Percentiles rank a stretch among this genome's conserved stretches.
phyloP scores from a whole-genome alignment of 352 stramenopile species.

The Phytophthora agathidicida region DNA sequence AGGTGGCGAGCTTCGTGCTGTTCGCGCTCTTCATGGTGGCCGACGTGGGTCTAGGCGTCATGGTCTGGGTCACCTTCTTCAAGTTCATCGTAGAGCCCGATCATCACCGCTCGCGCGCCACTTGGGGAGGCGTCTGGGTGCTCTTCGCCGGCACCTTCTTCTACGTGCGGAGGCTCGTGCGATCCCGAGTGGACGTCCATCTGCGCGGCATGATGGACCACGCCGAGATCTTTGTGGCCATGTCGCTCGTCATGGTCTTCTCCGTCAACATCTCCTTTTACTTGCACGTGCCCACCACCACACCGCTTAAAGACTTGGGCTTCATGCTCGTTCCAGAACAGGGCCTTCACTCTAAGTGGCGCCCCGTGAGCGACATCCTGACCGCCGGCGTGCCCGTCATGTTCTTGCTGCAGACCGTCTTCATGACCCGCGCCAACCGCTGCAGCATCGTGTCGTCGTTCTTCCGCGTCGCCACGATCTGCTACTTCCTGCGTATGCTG shows the following conservation, averaged over 20 bases:
- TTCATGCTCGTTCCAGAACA: constrained; percentile 81
- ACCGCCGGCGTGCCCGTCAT: constrained; percentile 63
- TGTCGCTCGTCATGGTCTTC: constrained; percentile 71
- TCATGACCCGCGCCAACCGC: constrained; percentile 58
- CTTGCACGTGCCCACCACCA: constrained; percentile 62
- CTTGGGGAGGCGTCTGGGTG: constrained; percentile 60
- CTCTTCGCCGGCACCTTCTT: constrained; percentile 52
- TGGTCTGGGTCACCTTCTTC: constrained; percentile 69
- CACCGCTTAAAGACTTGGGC: constrained; percentile 68
- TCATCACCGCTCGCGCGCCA: constrained; percentile 46
- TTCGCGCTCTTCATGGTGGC: constrained; percentile 50
- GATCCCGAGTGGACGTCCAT: constrained; percentile 43
- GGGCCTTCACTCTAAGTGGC: constrained; percentile 57
- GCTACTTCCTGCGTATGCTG: constrained; percentile 74
- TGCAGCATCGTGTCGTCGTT: constrained; percentile 60
- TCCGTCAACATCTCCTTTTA: constrained; percentile 78
- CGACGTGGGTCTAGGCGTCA: constrained; percentile 52
- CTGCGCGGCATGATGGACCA: constrained; percentile 56
- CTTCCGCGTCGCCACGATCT: constrained; percentile 72
- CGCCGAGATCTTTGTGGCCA: constrained; percentile 71
- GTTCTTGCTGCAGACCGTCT: constrained; percentile 59
- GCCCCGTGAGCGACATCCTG: constrained; percentile 70
- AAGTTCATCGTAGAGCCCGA: constrained; percentile 68
- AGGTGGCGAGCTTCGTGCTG: constrained; percentile 50
- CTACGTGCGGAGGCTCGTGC: constrained; percentile 53